Conservation (phyloP, 768 basidiomycete species). For the Boletus rex-veris region DNA sequence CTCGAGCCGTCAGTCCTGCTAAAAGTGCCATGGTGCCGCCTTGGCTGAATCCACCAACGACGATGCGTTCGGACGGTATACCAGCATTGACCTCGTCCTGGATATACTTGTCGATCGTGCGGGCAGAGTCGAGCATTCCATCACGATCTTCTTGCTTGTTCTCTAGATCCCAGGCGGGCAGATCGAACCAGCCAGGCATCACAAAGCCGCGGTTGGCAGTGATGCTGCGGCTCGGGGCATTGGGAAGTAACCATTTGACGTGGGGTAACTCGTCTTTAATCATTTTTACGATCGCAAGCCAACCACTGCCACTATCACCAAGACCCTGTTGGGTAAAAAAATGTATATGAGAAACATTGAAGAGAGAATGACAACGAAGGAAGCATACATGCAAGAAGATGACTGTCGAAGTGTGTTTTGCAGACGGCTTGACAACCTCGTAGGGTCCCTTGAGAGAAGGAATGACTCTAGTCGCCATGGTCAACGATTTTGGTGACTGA, state of each 20-base stretch:
- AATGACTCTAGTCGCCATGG: conserved; percentile 21
- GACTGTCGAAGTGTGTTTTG: conserved; percentile 79
- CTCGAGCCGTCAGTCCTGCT: conserved; percentile 48
- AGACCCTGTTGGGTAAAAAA: conserved; percentile 49
- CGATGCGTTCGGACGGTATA: conserved; percentile 63
- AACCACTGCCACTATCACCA: conserved; percentile 72
- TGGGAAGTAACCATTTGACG: conserved; percentile 77
- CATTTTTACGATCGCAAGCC: conserved; percentile 72
- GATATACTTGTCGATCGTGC: conserved; percentile 65
- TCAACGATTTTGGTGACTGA: not conserved
- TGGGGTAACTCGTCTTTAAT: conserved; percentile 60
- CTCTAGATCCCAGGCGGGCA: conserved; percentile 56
- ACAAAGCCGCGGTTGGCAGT: conserved; percentile 66
- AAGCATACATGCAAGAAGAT: conserved; percentile 82
- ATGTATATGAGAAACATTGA: conserved; percentile 4
- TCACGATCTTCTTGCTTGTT: conserved; percentile 57
- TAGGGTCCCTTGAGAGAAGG: conserved; percentile 27
- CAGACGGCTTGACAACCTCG: conserved; percentile 50
- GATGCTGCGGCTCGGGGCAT: conserved; percentile 45
- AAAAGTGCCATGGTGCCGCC: conserved; percentile 79
- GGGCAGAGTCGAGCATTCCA: conserved; percentile 60
- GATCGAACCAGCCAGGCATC: conserved; percentile 88
- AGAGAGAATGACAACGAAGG: not conserved
- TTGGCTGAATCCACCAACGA: conserved; percentile 89
- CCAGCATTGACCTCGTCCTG: conserved; percentile 70